Percentiles rank a stretch among this genome's conserved stretches.
phyloP scores from a whole-genome alignment of 1,284 basidiomycete genomes.

The Pterulicium gracile region DNA sequence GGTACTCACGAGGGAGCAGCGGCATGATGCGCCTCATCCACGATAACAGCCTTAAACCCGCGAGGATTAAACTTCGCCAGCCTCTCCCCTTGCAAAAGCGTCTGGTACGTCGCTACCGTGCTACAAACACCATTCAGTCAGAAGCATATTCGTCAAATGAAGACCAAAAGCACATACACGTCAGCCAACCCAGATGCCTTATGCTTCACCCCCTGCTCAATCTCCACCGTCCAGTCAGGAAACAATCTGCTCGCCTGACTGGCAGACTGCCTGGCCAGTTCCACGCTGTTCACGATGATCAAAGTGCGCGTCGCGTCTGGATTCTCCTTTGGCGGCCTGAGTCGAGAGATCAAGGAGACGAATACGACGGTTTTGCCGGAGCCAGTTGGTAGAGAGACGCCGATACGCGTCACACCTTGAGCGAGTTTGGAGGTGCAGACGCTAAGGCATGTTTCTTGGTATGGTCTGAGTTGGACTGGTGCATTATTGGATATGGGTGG shows the following conservation, averaged over 20 bases:
- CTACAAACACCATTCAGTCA: conserved; percentile 27
- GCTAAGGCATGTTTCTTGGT: conserved; percentile 80
- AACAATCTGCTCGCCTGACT: conserved; percentile 57
- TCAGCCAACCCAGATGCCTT: conserved; percentile 77
- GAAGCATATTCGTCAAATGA: neutral
- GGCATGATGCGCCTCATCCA: conserved; percentile 95
- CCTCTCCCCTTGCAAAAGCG: conserved; percentile 56
- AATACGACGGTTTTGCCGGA: conserved; percentile 94
- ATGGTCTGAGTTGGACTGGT: conserved; percentile 58
- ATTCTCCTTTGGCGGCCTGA: conserved; percentile 31
- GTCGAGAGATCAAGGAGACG: conserved; percentile 62
- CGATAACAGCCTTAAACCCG: conserved; percentile 71
- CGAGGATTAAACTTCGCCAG: conserved; percentile 74
- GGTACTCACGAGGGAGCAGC: conserved; percentile 73
- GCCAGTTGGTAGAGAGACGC: conserved; percentile 89
- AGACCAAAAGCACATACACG: conserved; percentile 41
- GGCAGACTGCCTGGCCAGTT: conserved; percentile 86
- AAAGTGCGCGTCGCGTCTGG: conserved; percentile 48
- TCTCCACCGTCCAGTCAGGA: conserved; percentile 75
- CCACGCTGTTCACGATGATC: conserved; percentile 80
- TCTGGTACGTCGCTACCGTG: conserved; percentile 91
- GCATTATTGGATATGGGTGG: neutral
- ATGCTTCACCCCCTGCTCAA: conserved; percentile 80
- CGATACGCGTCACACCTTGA: conserved; percentile 62
- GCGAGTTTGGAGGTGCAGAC: conserved; percentile 69